These are phyloP conservation scores for Rhododendron vialii DNA, from an alignment of 148 eudicot genomes.

Conservation along the genomic window DNA sequence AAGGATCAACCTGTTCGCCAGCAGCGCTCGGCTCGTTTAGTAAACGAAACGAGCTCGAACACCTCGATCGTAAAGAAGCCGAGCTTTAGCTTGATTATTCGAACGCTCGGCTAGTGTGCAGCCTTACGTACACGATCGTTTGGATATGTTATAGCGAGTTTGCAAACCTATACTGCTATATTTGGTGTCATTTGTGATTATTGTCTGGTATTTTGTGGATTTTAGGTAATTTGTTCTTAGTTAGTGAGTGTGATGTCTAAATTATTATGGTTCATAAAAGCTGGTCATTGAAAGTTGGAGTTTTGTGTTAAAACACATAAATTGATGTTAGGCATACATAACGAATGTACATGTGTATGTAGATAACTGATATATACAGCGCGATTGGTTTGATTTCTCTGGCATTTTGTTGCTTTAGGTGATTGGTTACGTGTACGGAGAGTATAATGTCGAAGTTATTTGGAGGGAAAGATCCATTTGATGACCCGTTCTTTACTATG, in stretches of 20 bases:
- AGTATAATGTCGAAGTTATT: constrained; percentile 49
- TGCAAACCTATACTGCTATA: neutral
- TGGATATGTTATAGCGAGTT: neutral
- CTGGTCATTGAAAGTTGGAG: neutral
- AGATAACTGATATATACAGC: neutral
- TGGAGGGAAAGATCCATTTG: constrained; percentile 86
- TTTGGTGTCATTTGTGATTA: neutral
- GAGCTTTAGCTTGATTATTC: too few species aligned
- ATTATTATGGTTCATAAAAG: neutral
- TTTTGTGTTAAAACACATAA: neutral
- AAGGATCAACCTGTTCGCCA: too few species aligned
- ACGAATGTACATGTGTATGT: neutral
- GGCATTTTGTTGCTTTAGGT: constrained; percentile 9
- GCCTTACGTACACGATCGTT: neutral
- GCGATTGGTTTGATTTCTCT: neutral
- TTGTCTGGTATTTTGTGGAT: neutral
- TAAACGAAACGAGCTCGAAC: too few species aligned
- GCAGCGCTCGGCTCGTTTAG: too few species aligned
- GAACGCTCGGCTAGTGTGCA: too few species aligned
- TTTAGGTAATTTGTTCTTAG: neutral
- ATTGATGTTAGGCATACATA: neutral
- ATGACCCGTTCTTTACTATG: constrained; percentile 72
- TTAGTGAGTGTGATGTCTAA: neutral
- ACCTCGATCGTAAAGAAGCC: too few species aligned
- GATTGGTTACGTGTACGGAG: constrained; percentile 43